A percentile compares a stretch with the other conserved stretches of the same genome.
Conservation (phyloP, 1,139 yeast genomes). For the Suhomyces bokatorum region DNA sequence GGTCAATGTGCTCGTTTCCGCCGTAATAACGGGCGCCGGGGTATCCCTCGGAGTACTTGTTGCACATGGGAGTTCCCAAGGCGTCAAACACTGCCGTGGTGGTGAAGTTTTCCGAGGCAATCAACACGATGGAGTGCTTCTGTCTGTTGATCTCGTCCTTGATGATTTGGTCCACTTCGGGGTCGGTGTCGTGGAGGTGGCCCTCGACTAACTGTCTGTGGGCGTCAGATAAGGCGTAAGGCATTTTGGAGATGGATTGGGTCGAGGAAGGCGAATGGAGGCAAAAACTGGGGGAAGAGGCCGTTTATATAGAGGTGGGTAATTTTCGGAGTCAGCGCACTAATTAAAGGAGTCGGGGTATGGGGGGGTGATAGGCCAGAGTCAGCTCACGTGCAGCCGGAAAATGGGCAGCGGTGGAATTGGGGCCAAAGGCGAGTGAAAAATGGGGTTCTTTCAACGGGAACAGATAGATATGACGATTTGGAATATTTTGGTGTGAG, state of each 20-base stretch:
- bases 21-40: conserved; percentile 90
- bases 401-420: not conserved
- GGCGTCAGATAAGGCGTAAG: conserved; percentile 65
- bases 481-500: not conserved
- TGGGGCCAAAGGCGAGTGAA: not conserved
- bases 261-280: not conserved
- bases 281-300: not conserved
- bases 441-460: not conserved
- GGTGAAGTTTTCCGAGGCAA: conserved; percentile 97
- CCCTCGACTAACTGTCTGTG: conserved; percentile 69
- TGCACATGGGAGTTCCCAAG: conserved; percentile 95
- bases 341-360: conserved; percentile 10
- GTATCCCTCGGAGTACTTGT: conserved; percentile 84
- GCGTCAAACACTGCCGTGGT: conserved; percentile 96
- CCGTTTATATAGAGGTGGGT: conserved; percentile 8
- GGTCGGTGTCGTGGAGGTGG: conserved; percentile 73
- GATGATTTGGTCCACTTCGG: conserved; percentile 80
- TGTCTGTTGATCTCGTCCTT: conserved; percentile 90
- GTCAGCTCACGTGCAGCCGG: conserved; percentile 4
- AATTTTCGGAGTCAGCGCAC: conserved; percentile 10
- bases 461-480: too few species aligned
- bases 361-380: conserved; percentile 2
- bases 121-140: conserved; percentile 88
- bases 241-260: conserved; percentile 21
- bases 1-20: conserved; percentile 92